A percentile compares a stretch with the other conserved stretches of the same genome.
phyloP scores from a whole-genome alignment of 176 grass and related monocot genomes.

The Rhynchospora breviuscula region DNA sequence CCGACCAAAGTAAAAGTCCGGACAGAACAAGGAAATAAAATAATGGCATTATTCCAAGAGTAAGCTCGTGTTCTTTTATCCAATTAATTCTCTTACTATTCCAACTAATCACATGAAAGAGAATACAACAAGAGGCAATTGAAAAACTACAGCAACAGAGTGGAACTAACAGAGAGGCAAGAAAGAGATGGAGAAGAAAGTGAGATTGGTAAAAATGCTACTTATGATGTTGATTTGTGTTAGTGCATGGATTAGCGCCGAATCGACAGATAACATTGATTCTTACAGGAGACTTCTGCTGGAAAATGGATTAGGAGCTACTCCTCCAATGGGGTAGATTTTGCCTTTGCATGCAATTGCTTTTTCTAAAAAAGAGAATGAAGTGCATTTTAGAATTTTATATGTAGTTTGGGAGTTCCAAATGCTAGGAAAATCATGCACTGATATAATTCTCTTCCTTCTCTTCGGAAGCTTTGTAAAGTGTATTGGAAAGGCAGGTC shows the following conservation, averaged over 20 bases:
- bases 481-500: background rate
- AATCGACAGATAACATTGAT: conserved; percentile 34
- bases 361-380: background rate
- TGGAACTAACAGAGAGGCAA: background rate
- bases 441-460: background rate
- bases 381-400: conserved; percentile 1
- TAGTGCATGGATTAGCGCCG: background rate
- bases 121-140: background rate
- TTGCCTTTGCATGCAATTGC: background rate
- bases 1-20: conserved; percentile 2
- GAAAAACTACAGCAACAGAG: background rate
- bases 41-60: conserved; percentile 2
- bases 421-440: background rate
- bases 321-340: conserved; percentile 85
- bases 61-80: background rate
- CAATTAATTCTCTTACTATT: conserved; percentile 10
- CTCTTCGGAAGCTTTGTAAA: background rate
- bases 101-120: background rate
- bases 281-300: conserved; percentile 62
- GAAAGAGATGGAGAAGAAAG: conserved; percentile 9
- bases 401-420: background rate
- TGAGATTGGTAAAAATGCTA: conserved; percentile 12
- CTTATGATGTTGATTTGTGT: conserved; percentile 9
- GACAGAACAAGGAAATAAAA: background rate
- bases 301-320: conserved; percentile 56